Conservation (phyloP, 2,329 filamentous ascomycete species). For the Penicillium sp. region DNA sequence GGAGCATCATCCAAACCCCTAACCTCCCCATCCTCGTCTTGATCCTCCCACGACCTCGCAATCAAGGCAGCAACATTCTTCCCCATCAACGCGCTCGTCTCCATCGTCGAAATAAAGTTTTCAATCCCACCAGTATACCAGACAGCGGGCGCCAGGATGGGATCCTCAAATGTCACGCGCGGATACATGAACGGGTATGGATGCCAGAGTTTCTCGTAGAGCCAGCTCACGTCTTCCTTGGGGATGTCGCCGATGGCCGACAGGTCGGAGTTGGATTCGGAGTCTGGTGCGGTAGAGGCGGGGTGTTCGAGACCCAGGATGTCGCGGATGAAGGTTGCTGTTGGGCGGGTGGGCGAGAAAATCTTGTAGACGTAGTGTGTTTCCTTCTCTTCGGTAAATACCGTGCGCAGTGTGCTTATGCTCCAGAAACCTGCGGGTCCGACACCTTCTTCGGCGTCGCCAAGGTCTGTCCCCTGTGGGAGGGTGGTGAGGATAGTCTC, state of each 20-base stretch:
- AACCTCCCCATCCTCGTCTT: conserved; percentile 14
- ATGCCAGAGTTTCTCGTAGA: conserved; percentile 76
- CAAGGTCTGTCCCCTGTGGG: conserved; percentile 54
- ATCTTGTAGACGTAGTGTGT: conserved; percentile 69
- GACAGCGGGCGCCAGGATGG: conserved; percentile 60
- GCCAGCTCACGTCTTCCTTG: conserved; percentile 69
- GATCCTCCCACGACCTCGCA: conserved; percentile 55
- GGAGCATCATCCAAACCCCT: conserved; percentile 9
- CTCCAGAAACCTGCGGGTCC: conserved; percentile 84
- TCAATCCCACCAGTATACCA: conserved; percentile 76
- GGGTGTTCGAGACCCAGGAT: conserved; percentile 53
- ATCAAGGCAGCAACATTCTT: conserved; percentile 63
- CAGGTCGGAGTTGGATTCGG: conserved; percentile 1
- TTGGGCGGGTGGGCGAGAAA: conserved; percentile 62
- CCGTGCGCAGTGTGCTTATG: conserved; percentile 72
- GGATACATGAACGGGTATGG: conserved; percentile 87
- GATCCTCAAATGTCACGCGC: conserved; percentile 83
- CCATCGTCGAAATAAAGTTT: conserved; percentile 96
- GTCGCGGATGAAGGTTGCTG: conserved; percentile 51
- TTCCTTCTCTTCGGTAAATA: conserved; percentile 35
- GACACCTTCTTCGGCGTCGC: conserved; percentile 56
- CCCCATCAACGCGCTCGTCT: conserved; percentile 91
- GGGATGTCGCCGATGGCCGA: conserved; percentile 41
- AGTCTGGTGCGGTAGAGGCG: conserved; percentile 8
- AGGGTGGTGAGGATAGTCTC: conserved; percentile 84